Evolutionary conservation across 495 filamentous ascomycete genomes (phyloP).

Genomic region (Neurospora sp.): DNA sequence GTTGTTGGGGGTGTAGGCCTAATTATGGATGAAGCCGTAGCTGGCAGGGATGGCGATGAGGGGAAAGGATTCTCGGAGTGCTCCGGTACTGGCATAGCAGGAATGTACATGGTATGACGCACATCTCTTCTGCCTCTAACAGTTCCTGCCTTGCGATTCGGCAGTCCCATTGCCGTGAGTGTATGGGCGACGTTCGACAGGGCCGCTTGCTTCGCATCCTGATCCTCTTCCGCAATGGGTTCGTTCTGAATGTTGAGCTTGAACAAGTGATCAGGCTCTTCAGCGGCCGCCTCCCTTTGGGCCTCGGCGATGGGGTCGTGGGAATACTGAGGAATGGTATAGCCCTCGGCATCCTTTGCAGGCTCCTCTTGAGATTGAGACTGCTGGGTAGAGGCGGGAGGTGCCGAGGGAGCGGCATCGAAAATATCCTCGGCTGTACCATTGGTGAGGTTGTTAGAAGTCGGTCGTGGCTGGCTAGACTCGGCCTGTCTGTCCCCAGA

Average conservation of each 20-base stretch:
- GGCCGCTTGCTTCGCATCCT: conserved; percentile 70
- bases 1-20: conserved; percentile 34
- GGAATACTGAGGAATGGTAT: conserved; percentile 54
- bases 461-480: conserved; percentile 15
- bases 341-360: conserved; percentile 52
- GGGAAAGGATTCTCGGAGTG: conserved; percentile 33
- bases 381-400: conserved; percentile 34
- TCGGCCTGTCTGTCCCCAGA: conserved; percentile 16
- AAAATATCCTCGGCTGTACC: conserved; percentile 32
- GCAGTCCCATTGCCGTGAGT: conserved; percentile 47
- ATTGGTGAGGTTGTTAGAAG: conserved; percentile 22
- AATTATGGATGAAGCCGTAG: conserved; percentile 18
- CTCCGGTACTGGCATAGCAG: conserved; percentile 33
- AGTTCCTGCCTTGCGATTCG: conserved; percentile 61
- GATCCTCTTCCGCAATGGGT: conserved; percentile 87
- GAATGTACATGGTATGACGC: conserved; percentile 76
- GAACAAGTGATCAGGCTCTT: conserved; percentile 60
- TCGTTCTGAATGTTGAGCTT: conserved; percentile 89
- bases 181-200: conserved; percentile 88
- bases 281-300: conserved; percentile 62
- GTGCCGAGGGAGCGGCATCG: conserved; percentile 37
- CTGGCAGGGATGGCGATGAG: conserved; percentile 36
- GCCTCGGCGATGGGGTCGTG: conserved; percentile 79
- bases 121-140: conserved; percentile 85
- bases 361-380: conserved; percentile 17